Evolutionary conservation across 2,329 filamentous ascomycete species (phyloP).

Genomic region (Exophiala aquamarina): DNA sequence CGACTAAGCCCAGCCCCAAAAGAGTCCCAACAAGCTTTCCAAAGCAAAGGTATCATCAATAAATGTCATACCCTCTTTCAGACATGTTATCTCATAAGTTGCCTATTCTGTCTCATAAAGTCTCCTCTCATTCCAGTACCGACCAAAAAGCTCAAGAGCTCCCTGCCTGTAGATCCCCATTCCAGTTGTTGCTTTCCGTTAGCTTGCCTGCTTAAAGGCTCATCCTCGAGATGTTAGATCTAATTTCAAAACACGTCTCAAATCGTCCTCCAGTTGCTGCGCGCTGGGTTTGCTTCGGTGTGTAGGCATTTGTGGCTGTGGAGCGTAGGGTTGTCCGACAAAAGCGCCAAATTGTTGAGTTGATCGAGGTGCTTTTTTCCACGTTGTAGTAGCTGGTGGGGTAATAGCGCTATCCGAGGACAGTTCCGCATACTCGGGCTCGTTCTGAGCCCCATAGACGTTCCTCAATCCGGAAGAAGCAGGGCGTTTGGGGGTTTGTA

Average conservation of each 20-base stretch:
- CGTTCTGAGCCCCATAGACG: slow-evolving; percentile 21
- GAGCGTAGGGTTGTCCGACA: slow-evolving; percentile 18
- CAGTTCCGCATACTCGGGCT: slow-evolving; percentile 23
- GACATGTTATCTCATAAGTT: no score
- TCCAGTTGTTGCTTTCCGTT: no score
- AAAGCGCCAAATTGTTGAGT: slow-evolving; percentile 12
- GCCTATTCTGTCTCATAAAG: no score
- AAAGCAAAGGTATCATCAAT: no score
- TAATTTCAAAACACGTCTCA: slow-evolving; percentile 49
- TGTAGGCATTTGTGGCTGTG: slow-evolving; percentile 23
- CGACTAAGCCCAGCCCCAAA: no score
- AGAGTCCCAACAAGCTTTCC: no score
- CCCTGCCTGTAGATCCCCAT: no score
- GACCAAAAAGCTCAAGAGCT: no score
- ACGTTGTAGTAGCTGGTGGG: slow-evolving; percentile 21
- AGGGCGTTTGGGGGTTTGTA: slow-evolving; percentile 19
- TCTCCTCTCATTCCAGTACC: no score
- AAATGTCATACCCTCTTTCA: no score
- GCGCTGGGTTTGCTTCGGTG: slow-evolving; percentile 36
- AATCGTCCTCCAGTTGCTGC: slow-evolving; percentile 49
- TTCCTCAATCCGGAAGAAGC: slow-evolving; percentile 23
- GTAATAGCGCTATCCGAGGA: slow-evolving; percentile 23
- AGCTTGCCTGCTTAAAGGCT: no score
- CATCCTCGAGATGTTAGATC: slow-evolving; percentile 23
- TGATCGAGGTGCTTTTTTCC: slow-evolving; percentile 10